Conservation (phyloP, 2,329 filamentous ascomycete species). For the Pseudogymnoascus sp. region DNA sequence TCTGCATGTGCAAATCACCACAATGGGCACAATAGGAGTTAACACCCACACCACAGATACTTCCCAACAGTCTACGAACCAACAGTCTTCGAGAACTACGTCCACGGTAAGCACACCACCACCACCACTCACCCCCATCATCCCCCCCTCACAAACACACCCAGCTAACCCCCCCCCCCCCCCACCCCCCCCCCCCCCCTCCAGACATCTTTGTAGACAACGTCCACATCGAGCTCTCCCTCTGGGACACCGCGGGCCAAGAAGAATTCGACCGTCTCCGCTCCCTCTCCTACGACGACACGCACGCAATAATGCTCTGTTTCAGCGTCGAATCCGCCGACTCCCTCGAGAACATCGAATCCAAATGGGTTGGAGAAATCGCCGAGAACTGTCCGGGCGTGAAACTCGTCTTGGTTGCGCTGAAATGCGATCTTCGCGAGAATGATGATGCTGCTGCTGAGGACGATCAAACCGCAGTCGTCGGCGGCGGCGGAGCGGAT, state of each 20-base stretch:
- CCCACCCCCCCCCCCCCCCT: constrained; percentile 18
- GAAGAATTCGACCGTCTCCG: constrained; percentile 97
- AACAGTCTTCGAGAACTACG: constrained; percentile 98
- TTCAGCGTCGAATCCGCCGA: constrained; percentile 96
- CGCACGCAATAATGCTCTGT: constrained; percentile 97
- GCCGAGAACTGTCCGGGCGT: constrained; percentile 95
- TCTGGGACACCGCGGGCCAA: constrained; percentile 98
- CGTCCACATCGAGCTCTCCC: constrained; percentile 90
- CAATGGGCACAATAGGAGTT: background rate
- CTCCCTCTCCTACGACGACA: constrained; percentile 93
- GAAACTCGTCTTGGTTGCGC: constrained; percentile 85
- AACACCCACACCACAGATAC: constrained; percentile 49
- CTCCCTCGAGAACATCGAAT: constrained; percentile 95
- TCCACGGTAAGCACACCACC: constrained; percentile 57
- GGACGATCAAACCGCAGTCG: constrained; percentile 37
- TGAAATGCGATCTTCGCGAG: constrained; percentile 95
- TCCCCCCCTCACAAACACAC: background rate
- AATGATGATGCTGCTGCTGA: constrained; percentile 59
- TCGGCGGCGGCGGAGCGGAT: constrained; percentile 34
- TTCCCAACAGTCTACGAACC: constrained; percentile 98
- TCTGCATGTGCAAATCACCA: constrained; percentile 4
- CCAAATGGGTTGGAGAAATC: constrained; percentile 97
- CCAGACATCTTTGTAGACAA: constrained; percentile 96
- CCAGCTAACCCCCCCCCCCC: constrained; percentile 15
- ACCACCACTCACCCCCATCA: constrained; percentile 7